Percentiles rank a stretch among this genome's conserved stretches.
Conservation (phyloP, 1,284 basidiomycete species). For the Irpex rosettiformis region DNA sequence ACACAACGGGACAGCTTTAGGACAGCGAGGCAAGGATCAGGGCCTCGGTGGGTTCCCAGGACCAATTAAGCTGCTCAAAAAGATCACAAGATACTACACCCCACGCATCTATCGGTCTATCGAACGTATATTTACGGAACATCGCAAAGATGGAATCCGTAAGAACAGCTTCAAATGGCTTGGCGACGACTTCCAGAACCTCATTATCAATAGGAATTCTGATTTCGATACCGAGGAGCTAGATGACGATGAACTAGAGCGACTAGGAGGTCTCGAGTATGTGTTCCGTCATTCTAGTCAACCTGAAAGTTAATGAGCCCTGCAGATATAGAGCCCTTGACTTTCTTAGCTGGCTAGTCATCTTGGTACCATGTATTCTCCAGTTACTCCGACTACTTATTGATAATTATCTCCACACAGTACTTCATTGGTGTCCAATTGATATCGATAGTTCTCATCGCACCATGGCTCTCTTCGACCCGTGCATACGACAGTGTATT, state of each 20-base stretch:
- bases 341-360: constrained; percentile 45
- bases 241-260: constrained; percentile 70
- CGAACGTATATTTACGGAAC: constrained; percentile 37
- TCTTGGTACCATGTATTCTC: constrained; percentile 33
- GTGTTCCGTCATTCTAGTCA: background rate
- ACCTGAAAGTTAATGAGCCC: background rate
- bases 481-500: constrained; percentile 45
- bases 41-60: constrained; percentile 47
- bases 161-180: constrained; percentile 29
- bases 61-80: constrained; percentile 32
- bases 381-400: background rate
- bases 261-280: constrained; percentile 83
- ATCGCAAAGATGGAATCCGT: constrained; percentile 20
- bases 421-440: constrained; percentile 50
- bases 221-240: constrained; percentile 65
- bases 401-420: constrained; percentile 24
- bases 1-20: constrained; percentile 11
- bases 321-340: constrained; percentile 22
- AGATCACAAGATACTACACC: constrained; percentile 29
- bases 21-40: constrained; percentile 25
- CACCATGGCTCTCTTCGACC: constrained; percentile 44
- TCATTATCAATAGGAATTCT: constrained; percentile 70
- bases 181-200: constrained; percentile 29
- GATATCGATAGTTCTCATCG: constrained; percentile 58
- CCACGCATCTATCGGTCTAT: constrained; percentile 36